A percentile compares a stretch with the other conserved stretches of the same genome.
These are phyloP conservation scores for Wallacemonas sp. DNA, from an alignment of 208 protist species.

Conservation along the genomic window DNA sequence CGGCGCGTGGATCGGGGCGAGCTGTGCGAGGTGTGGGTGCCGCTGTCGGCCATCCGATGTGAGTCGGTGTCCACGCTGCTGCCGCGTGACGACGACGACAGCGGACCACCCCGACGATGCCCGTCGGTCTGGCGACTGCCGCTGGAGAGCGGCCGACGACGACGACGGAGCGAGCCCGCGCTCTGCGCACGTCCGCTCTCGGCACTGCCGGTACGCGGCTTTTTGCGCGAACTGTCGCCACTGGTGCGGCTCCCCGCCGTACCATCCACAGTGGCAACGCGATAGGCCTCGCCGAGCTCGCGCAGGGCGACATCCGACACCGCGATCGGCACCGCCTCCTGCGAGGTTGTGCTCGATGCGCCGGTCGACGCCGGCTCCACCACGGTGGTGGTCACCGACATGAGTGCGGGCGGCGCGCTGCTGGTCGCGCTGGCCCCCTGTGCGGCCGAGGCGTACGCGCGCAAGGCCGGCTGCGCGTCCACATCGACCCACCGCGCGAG, in stretches of 20 bases:
- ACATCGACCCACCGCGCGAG: constrained; percentile 35
- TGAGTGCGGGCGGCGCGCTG: not conserved
- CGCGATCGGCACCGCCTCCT: not conserved
- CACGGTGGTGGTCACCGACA: not conserved
- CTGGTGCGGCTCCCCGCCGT: too few species aligned
- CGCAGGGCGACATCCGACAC: constrained; percentile 18
- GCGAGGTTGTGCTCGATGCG: not conserved
- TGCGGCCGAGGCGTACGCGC: not conserved
- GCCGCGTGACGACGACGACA: too few species aligned
- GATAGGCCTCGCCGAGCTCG: constrained; percentile 30
- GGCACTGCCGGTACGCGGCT: not conserved
- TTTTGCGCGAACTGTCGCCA: too few species aligned
- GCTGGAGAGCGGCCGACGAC: too few species aligned
- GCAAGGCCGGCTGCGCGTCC: constrained; percentile 20
- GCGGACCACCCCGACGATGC: too few species aligned
- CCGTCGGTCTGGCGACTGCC: too few species aligned
- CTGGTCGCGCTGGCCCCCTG: not conserved
- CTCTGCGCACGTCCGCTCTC: too few species aligned
- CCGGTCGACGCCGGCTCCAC: not conserved
- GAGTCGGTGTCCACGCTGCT: too few species aligned
- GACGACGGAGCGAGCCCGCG: too few species aligned
- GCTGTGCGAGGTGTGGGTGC: not conserved
- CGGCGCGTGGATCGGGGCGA: constrained; percentile 2
- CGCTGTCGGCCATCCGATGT: too few species aligned
- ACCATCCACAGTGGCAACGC: not conserved